Base-by-base conservation (phyloP, 2,329 filamentous ascomycete species). In the Pseudocercospora crystallina region DNA sequence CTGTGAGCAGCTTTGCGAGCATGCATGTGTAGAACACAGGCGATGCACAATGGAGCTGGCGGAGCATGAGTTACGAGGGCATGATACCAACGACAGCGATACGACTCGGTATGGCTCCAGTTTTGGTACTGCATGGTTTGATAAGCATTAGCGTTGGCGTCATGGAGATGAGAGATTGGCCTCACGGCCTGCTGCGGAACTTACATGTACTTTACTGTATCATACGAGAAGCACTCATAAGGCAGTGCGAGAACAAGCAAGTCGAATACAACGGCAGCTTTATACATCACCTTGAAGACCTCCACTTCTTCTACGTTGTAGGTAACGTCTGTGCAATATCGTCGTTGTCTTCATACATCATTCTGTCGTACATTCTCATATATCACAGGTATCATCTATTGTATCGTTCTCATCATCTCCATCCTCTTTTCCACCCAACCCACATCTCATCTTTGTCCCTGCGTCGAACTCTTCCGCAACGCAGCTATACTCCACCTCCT, bases 1-100 rank as follows among this genome's bases (percentile, higher is more conserved):
- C 56, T 56, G 56, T 61, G 51, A 64, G 56, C 61, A 68, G 65
- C 65, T 66, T 68, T 64, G 60, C 63, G 61, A 60, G 60, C 61
- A 61, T 66, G 61, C 64, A 67, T 65, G 65, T 67, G 59, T 68
- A 68, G 65, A 49, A 66, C 61, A 60, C 63, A 60, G 52, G 60
- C 59, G 52, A 54, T 58, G 59, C 63, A 53, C 26, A 57, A 60
- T 54, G 56, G 58, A 59, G 64, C 60, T 58, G 61, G 59, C 56
- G 51, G 59, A 62, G 63, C 61, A 67, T 67, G 53, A 58, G 53
- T 62, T 61, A 64, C 49, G 58, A 58, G 33, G 41, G 51, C 55
- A 65, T 62, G 57, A 53, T 51, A 51, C 55, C 46, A 30, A 54
- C 43, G 40, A 43, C 39, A 59, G 47, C 44, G 54, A 54, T 38